Evolutionary conservation across 2,329 filamentous ascomycete genomes (phyloP).

Genomic region (Chrysosporium keratinophilum): DNA sequence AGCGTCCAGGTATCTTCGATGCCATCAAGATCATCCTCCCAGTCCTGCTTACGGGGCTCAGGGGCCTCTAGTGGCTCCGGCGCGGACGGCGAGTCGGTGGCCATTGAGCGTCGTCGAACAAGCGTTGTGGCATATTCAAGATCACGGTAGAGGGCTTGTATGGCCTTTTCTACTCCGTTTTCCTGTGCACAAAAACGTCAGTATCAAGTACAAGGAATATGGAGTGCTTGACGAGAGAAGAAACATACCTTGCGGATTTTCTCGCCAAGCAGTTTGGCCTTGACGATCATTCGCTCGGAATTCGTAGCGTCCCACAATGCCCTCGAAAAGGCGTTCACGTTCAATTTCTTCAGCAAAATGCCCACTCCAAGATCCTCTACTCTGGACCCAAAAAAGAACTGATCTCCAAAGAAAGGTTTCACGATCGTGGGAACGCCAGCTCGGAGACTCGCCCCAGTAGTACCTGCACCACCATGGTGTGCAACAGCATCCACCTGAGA

Average conservation of each 20-base stretch:
- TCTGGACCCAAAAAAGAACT: slow-evolving; percentile 86
- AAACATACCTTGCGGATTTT: slow-evolving; percentile 68
- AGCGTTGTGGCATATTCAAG: slow-evolving; percentile 83
- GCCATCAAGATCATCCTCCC: slow-evolving; percentile 46
- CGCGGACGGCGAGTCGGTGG: slow-evolving; percentile 16
- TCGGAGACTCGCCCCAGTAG: slow-evolving; percentile 82
- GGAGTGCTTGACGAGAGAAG: neutral
- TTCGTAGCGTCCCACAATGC: slow-evolving; percentile 88
- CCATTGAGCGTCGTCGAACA: slow-evolving; percentile 51
- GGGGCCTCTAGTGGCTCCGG: slow-evolving; percentile 25
- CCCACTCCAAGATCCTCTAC: slow-evolving; percentile 92
- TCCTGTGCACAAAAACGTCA: slow-evolving; percentile 47
- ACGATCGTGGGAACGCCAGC: slow-evolving; percentile 90
- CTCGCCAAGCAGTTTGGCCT: slow-evolving; percentile 71
- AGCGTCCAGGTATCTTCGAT: slow-evolving; percentile 88
- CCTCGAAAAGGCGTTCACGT: slow-evolving; percentile 70
- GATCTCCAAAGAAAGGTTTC: slow-evolving; percentile 94
- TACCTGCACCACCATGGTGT: slow-evolving; percentile 90
- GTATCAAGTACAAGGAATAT: neutral
- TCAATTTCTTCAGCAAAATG: slow-evolving; percentile 78
- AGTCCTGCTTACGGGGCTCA: slow-evolving; percentile 27
- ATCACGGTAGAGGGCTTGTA: slow-evolving; percentile 88
- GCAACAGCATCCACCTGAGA: slow-evolving; percentile 84
- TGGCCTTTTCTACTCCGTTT: slow-evolving; percentile 77
- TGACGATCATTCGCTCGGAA: slow-evolving; percentile 80